Base-by-base conservation (phyloP, 352 stramenopile species). In the Globisporangium nagaii region DNA sequence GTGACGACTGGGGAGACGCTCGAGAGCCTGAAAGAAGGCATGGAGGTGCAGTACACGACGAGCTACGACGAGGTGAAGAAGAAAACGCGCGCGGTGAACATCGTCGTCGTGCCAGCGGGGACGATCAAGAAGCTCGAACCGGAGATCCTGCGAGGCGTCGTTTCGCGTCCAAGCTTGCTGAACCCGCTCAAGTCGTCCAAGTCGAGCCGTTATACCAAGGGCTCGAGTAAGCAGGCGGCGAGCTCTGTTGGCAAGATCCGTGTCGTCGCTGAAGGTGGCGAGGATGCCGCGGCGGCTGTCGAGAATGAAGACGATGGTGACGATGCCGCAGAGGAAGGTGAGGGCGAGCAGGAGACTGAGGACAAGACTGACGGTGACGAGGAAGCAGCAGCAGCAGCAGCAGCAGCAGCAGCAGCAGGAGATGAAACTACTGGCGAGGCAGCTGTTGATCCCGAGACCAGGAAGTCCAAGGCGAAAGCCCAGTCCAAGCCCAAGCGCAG, bases 41-140 rank as follows among this genome's bases (percentile, higher is more conserved):
- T 84, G 48, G 82, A 93, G 44, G 82, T 90, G 4, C 63, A 75
- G 55, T 90, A 74, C 57, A 73, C 65, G 9, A 41, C 82, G 27
- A 76, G 63, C 24, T 67, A 70, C 27, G 76, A 85, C 44, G 79
- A 90, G n/a, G 86, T 82, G 62, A 88, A 85, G 65, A 87, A 88
- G 56, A 88, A 86, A 50, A 78, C 58, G 10, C 75, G 75, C 28
- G 82, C 82, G 0, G 53, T 75, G 0, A 53, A 28, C 8, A 77
- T 93, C 32, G 46, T 55, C 1, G 58, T 89, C 2, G 62, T 90
- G 8, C 75, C 82, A 5, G 48, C 62, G 5, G 82, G 82, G 2
- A 90, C 82, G 8, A 70, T 93, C 22, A 76, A 86, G 59, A 72
- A 63, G 20, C 55, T 74, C 4, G 61, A 78, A 24, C 43, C 57